These are phyloP conservation scores for Quercus robur DNA, from an alignment of 306 rosid species.

Conservation along the genomic window DNA sequence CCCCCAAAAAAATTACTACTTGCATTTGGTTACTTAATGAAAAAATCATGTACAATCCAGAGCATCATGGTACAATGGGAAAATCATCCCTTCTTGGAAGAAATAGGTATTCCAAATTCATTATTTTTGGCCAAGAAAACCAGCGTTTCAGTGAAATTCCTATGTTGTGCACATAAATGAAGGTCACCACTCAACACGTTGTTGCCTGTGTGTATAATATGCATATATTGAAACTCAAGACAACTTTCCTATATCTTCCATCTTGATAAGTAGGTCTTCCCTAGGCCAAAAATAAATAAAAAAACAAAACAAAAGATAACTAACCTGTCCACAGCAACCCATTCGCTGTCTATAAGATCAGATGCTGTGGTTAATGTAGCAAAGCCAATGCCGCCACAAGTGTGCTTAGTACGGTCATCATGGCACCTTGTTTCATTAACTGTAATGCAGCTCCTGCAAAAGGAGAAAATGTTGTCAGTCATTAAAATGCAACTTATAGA, in stretches of 20 bases:
- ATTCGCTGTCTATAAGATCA: slow-evolving; percentile 60
- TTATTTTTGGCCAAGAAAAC: neutral
- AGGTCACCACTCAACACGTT: neutral
- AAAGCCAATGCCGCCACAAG: slow-evolving; percentile 51
- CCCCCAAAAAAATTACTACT: no score
- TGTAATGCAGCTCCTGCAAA: slow-evolving; percentile 29
- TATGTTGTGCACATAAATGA: neutral
- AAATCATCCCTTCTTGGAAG: neutral
- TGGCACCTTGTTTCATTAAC: slow-evolving; percentile 61
- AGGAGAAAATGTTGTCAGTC: slow-evolving; percentile 11
- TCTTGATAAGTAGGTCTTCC: slow-evolving; percentile 6
- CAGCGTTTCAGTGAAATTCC: neutral
- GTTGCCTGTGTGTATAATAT: neutral
- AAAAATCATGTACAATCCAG: neutral
- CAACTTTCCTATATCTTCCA: neutral
- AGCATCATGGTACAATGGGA: neutral
- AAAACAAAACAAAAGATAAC: neutral
- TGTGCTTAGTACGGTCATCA: slow-evolving; percentile 52
- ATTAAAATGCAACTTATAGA: no score
- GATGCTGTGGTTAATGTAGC: slow-evolving; percentile 49
- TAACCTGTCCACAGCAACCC: slow-evolving; percentile 68
- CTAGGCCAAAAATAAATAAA: slow-evolving; percentile 8
- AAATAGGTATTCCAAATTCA: neutral
- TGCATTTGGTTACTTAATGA: neutral
- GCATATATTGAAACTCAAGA: neutral